A percentile compares a stretch with the other conserved stretches of the same genome.
Evolutionary conservation across 805 yeast genomes (phyloP).

Genomic region (Monosporozyma solicola): DNA sequence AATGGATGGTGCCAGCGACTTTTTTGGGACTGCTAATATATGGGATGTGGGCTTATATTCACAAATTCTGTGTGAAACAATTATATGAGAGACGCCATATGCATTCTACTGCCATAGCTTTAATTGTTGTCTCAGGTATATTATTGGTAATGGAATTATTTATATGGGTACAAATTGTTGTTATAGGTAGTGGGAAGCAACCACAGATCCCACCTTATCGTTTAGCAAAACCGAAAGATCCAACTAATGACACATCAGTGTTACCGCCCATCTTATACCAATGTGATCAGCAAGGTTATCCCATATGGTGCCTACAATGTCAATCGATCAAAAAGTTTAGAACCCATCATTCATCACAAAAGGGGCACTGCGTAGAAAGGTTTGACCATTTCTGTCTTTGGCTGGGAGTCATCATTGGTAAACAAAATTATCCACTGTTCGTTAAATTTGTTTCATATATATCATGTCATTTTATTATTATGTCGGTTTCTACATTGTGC

Average conservation of each 20-base stretch:
- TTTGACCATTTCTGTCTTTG: conserved; percentile 83
- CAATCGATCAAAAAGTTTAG: conserved; percentile 56
- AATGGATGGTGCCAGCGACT: conserved; percentile 1
- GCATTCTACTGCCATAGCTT: conserved; percentile 17
- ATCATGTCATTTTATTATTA: conserved; percentile 31
- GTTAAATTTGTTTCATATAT: conserved; percentile 40
- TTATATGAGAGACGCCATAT: conserved; percentile 9
- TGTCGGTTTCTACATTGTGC: conserved; percentile 33
- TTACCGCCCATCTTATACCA: conserved; percentile 50
- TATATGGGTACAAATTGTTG: conserved; percentile 17
- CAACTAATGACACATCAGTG: conserved; percentile 9
- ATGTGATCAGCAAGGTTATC: conserved; percentile 67
- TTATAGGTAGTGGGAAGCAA: conserved; percentile 22
- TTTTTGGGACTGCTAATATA: conserved; percentile 25
- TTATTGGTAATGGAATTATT: conserved; percentile 8
- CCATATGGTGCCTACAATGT: conserved; percentile 67
- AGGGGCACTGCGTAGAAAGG: conserved; percentile 51
- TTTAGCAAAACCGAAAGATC: neutral
- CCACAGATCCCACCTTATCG: conserved; percentile 18
- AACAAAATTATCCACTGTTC: conserved; percentile 52
- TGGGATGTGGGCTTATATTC: conserved; percentile 36
- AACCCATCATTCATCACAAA: conserved; percentile 56
- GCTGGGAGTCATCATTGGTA: conserved; percentile 67
- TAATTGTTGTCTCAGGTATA: conserved; percentile 11
- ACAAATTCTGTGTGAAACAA: conserved; percentile 35